Percentiles rank a stretch among this genome's conserved stretches.
These are phyloP conservation scores for Uncinocarpus reesii DNA, from an alignment of 2,329 filamentous ascomycete genomes.

Conservation along the genomic window DNA sequence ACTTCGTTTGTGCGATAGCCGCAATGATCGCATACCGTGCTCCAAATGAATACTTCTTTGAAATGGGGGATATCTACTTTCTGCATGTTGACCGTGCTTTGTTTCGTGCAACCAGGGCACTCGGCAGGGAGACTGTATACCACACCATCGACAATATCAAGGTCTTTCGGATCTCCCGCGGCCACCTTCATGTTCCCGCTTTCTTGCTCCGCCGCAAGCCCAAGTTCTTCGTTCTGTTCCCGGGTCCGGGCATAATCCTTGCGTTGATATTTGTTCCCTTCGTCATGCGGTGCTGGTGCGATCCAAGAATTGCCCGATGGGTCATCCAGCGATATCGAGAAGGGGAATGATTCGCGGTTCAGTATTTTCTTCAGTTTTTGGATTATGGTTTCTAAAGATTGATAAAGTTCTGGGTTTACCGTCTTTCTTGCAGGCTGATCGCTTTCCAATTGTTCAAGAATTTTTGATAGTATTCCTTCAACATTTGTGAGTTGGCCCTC, in stretches of 20 bases:
- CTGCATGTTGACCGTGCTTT: slow-evolving; percentile 91
- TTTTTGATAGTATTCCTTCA: slow-evolving; percentile 70
- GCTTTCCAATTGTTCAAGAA: slow-evolving; percentile 68
- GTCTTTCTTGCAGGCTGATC: slow-evolving; percentile 75
- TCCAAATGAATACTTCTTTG: slow-evolving; percentile 94
- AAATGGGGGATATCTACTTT: slow-evolving; percentile 98
- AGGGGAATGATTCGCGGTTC: slow-evolving; percentile 67
- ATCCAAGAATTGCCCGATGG: slow-evolving; percentile 95
- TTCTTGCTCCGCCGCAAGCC: slow-evolving; percentile 48
- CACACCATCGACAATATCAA: slow-evolving; percentile 84
- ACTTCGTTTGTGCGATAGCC: slow-evolving; percentile 95
- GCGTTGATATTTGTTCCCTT: slow-evolving; percentile 82
- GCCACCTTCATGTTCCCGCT: slow-evolving; percentile 22
- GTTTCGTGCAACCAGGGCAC: slow-evolving; percentile 80
- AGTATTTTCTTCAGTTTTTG: slow-evolving; percentile 66
- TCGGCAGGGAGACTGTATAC: slow-evolving; percentile 86
- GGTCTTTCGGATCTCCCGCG: slow-evolving; percentile 52
- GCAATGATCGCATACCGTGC: slow-evolving; percentile 80
- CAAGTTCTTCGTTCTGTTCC: slow-evolving; percentile 78
- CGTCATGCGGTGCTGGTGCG: slow-evolving; percentile 63
- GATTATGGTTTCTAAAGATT: slow-evolving; percentile 69
- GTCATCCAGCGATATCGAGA: slow-evolving; percentile 80
- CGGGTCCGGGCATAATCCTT: slow-evolving; percentile 70
- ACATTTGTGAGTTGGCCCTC: slow-evolving; percentile 88
- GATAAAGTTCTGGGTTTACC: slow-evolving; percentile 64